A percentile compares a stretch with the other conserved stretches of the same genome.
phyloP scores from a whole-genome alignment of 2,329 filamentous ascomycete species.

The Nigrospora osmanthi region DNA sequence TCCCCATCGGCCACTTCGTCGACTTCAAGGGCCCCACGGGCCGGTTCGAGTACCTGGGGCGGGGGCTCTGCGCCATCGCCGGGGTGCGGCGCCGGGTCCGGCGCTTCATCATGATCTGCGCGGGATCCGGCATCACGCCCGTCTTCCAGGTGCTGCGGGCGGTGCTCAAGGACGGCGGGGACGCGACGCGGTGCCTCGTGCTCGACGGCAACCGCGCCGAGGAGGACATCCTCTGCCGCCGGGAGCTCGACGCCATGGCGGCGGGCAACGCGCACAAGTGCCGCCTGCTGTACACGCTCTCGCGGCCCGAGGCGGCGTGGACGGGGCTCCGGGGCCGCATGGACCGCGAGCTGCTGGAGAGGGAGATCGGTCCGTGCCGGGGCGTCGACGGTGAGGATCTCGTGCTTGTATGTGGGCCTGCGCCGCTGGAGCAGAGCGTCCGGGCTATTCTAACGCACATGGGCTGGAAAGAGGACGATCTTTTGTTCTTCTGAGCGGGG shows the following conservation, averaged over 20 bases:
- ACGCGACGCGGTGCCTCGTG: constrained; percentile 62
- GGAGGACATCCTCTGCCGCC: constrained; percentile 74
- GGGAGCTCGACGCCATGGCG: constrained; percentile 61
- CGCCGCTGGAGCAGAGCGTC: constrained; percentile 62
- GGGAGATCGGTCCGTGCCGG: constrained; percentile 40
- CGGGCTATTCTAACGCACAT: constrained; percentile 36
- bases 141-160: constrained; percentile 78
- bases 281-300: constrained; percentile 62
- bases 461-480: constrained; percentile 65
- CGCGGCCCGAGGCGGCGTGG: constrained; percentile 57
- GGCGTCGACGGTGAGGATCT: constrained; percentile 40
- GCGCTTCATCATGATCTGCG: constrained; percentile 79
- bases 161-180: constrained; percentile 55
- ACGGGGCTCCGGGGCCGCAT: constrained; percentile 61
- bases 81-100: constrained; percentile 48
- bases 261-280: constrained; percentile 46
- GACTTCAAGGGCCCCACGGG: constrained; percentile 87
- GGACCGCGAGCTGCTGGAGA: constrained; percentile 50
- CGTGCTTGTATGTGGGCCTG: constrained; percentile 75
- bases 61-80: constrained; percentile 55
- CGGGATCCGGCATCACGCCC: constrained; percentile 85
- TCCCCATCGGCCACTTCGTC: constrained; percentile 64
- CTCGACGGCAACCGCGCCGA: constrained; percentile 71
- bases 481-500: constrained; percentile 61
- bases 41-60: constrained; percentile 71